Percentiles rank a stretch among this genome's conserved stretches.
Evolutionary conservation across 371 early-diverging fungal species (phyloP).

Genomic region (Mucor lusitanicus): DNA sequence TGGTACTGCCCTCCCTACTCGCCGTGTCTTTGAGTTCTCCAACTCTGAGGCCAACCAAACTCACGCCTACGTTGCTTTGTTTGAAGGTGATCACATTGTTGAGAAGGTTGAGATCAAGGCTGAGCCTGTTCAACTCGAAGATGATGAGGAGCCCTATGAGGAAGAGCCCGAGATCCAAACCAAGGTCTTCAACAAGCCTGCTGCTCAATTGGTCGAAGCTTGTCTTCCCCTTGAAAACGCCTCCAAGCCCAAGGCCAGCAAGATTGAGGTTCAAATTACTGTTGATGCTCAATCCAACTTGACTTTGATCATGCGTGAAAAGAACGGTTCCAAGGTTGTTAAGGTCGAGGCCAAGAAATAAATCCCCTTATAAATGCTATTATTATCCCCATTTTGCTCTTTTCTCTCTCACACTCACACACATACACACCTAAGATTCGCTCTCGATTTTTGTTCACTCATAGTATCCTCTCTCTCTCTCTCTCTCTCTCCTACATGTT

Average conservation of each 20-base stretch:
- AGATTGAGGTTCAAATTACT: slow-evolving; percentile 63
- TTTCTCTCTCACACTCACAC: not conserved
- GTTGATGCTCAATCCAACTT: slow-evolving; percentile 55
- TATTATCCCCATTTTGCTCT: not conserved
- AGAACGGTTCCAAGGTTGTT: slow-evolving; percentile 57
- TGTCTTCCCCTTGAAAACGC: slow-evolving; percentile 56
- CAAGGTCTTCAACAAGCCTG: slow-evolving; percentile 57
- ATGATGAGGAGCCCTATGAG: slow-evolving; percentile 54
- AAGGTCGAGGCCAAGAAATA: slow-evolving; percentile 48
- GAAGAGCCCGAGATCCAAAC: slow-evolving; percentile 54
- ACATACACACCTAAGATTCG: not conserved
- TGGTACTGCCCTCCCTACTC: slow-evolving; percentile 85
- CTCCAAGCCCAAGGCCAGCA: slow-evolving; percentile 50
- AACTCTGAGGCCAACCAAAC: slow-evolving; percentile 68
- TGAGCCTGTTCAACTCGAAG: slow-evolving; percentile 56
- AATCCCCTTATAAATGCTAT: slow-evolving; percentile 1
- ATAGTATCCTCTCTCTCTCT: not conserved
- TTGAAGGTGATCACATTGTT: slow-evolving; percentile 72
- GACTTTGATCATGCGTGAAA: slow-evolving; percentile 60
- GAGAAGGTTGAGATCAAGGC: slow-evolving; percentile 62
- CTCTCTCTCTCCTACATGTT: not conserved
- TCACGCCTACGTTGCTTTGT: slow-evolving; percentile 80
- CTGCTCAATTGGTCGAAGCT: slow-evolving; percentile 58
- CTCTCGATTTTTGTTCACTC: not conserved
- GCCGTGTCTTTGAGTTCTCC: slow-evolving; percentile 75